These are phyloP conservation scores for Cystobasidium slooffiae DNA, from an alignment of 1,284 basidiomycete genomes.

Conservation along the genomic window DNA sequence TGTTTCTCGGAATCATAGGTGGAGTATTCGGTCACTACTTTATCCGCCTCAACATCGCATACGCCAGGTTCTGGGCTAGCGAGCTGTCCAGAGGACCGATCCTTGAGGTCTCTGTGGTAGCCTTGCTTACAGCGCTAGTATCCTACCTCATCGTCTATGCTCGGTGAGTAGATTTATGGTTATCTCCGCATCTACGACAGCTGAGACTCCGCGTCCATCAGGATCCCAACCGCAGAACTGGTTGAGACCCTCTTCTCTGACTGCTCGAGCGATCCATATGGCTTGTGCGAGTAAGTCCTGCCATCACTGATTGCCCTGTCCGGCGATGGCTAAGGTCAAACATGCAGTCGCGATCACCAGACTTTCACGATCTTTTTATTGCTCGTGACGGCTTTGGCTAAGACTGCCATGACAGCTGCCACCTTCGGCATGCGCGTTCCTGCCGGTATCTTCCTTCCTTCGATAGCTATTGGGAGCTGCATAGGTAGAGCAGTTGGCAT, in stretches of 20 bases:
- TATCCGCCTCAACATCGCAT: conserved; percentile 85
- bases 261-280: conserved; percentile 69
- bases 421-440: conserved; percentile 94
- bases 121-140: conserved; percentile 68
- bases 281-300: conserved; percentile 65
- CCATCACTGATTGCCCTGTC: too few relatives aligned
- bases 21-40: conserved; percentile 94
- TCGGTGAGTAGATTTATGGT: neutral
- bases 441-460: conserved; percentile 96
- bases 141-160: conserved; percentile 71
- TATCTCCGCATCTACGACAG: conserved; percentile 29
- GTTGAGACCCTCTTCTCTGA: conserved; percentile 77
- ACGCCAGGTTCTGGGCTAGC: conserved; percentile 60
- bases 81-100: conserved; percentile 74
- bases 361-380: conserved; percentile 32
- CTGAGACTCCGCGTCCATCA: neutral
- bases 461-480: conserved; percentile 92
- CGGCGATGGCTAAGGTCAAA: neutral
- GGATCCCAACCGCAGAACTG: conserved; percentile 49
- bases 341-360: conserved; percentile 31
- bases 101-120: conserved; percentile 67
- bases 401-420: conserved; percentile 79
- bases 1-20: conserved; percentile 57
- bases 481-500: conserved; percentile 90
- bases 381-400: conserved; percentile 64